Evolutionary conservation across 2,329 filamentous ascomycete genomes (phyloP), one percentile per base, ranked within the genome.

Genomic region (Aspergillus brasiliensis): DNA sequence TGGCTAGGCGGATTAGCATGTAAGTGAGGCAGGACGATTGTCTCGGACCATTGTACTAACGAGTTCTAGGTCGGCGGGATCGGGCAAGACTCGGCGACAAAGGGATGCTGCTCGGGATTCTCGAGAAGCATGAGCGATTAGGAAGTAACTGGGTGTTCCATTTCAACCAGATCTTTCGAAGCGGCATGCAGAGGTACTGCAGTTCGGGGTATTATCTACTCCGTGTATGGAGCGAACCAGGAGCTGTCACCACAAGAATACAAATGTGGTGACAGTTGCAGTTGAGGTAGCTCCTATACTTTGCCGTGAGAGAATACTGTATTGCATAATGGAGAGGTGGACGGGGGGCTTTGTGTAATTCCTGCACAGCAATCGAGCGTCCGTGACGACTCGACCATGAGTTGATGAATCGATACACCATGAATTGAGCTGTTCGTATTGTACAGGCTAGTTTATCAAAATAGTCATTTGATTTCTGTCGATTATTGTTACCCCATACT

Each of bases 1-100:
- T 99, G 61, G 95, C 92, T 25, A 86, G 95, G 78, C 87, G 94
- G 76, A 90, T 99, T 71, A 97, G 92, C 89, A 96, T 96, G 95
- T 98, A 81, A 91, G 91, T 83, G 31, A 34, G 23, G 10, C 19
- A 8, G 38, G n/a, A 51, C 8, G 23, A n/a, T 31, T 19, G 10
- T 15, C 11, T 2, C 19, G 5, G 27, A 48, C 31, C 11, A 44
- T 11, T 5, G 10, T 28, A 51, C n/a, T 21, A 37, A 54, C 34
- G 15, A 27, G 23, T 17, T 5, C 11, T 49, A 79, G 77, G 75
- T 77, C 77, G 46, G 75, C 76, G 57, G 77, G 77, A 34, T 68
- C 74, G 54, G 69, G 74, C 44, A 76, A 69, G 63, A 64, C 61
- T 57, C 74, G 75, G 62, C 74, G 73, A 47, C 69, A 69, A 37